Evolutionary conservation across 441 rosid genomes (phyloP).

Genomic region (Jatropha podagrica): DNA sequence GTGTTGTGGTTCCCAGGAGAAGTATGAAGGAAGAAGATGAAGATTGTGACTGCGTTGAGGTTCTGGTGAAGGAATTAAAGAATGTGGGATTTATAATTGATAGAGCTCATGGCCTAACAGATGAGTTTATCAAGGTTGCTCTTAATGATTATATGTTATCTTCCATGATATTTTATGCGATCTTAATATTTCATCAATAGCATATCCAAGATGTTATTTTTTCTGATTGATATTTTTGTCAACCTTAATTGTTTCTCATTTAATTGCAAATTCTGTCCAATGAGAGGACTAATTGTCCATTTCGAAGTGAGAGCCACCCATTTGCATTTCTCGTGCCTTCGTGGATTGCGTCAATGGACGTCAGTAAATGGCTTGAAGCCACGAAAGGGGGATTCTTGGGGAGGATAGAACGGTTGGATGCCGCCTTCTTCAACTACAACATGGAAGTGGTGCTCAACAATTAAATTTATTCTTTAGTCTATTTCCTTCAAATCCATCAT

Average conservation of each 20-base stretch:
- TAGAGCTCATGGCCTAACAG: slow-evolving; percentile 62
- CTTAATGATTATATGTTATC: slow-evolving; percentile 7
- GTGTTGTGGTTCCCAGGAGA: slow-evolving; percentile 67
- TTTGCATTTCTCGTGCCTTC: not conserved
- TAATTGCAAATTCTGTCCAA: not conserved
- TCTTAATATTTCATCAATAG: slow-evolving; percentile 6
- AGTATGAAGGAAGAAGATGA: slow-evolving; percentile 39
- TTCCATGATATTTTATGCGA: not conserved
- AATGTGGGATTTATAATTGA: slow-evolving; percentile 61
- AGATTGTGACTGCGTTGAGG: slow-evolving; percentile 55
- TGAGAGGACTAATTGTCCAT: not conserved
- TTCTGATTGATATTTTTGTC: not conserved
- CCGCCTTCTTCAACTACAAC: not conserved
- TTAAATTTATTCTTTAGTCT: not conserved
- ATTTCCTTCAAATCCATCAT: not conserved
- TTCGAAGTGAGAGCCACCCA: not conserved
- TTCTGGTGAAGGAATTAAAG: slow-evolving; percentile 59
- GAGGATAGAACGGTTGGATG: not conserved
- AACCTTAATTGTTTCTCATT: not conserved
- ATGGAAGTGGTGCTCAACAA: not conserved
- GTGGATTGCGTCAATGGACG: not conserved
- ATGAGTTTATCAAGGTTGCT: slow-evolving; percentile 77
- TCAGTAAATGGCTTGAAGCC: not conserved
- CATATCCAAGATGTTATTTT: not conserved
- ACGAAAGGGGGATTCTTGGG: not conserved